Evolutionary conservation across 2,329 filamentous ascomycete genomes (phyloP), one percentile per base, ranked within the genome.

Genomic region (Reticulascus tulasneorum): DNA sequence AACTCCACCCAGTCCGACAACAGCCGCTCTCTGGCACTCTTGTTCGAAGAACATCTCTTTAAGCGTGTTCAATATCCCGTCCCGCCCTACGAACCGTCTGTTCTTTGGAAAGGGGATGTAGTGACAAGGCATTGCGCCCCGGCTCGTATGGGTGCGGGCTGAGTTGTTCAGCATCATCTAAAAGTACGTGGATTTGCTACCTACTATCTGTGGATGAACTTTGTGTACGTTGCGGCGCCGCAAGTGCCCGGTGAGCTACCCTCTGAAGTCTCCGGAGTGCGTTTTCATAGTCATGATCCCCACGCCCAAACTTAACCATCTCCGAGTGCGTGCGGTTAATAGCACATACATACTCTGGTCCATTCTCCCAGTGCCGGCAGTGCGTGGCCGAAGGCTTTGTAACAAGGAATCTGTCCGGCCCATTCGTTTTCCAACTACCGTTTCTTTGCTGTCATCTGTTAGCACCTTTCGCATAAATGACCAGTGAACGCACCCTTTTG

Each of bases 1-100:
- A 2, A 60, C 38, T 4, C 64, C 63, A 11, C 62, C 59, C 3
- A 64, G 49, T 1, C 61, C 59, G 16, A 46, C 37, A 4, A 66
- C 26, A 4, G 59, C 54, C 6, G 55, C 30, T 17, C 31, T 54
- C 13, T 23, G 40, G 19, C 38, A 30, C 28, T 49, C 43, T 7
- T 43, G 21, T 10, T 35, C 24, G 27, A 55, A 54, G 1, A 63
- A 43, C 40, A 29, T 51, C 11, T 45, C 29, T 44, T 54, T 40
- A 10, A 62, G 44, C 17, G 35, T 33, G n/a, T 48, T 23, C 8
- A 60, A 41, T 6, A 45, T 41, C 8, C 11, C 20, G 2, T 41
- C 30, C 10, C 54, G 49, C 15, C 54, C 50, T 26, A 49, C 48
- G 30, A 60, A 61, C 25, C 34, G 42, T 23, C 19, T 42, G 33